Evolutionary conservation across 495 filamentous ascomycete genomes (phyloP).

Genomic region (Daldinia vernicosa): DNA sequence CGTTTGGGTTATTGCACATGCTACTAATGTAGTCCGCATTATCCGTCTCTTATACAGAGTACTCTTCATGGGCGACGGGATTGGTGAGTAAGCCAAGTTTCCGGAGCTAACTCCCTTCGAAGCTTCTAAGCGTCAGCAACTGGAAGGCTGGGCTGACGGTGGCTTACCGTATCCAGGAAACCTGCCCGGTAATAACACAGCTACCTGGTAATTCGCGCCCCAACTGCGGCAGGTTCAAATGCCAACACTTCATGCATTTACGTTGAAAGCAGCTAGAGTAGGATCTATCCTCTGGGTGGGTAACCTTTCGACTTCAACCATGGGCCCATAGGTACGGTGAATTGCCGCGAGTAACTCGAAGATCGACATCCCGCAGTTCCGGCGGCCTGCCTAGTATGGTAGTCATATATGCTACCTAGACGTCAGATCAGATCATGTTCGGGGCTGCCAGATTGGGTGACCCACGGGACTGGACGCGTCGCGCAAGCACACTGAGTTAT

Average conservation of each 20-base stretch:
- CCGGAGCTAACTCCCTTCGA: constrained; percentile 7
- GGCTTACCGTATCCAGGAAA: constrained; percentile 33
- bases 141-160: constrained; percentile 42
- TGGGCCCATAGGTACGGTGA: constrained; percentile 4
- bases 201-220: constrained; percentile 10
- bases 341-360: constrained; percentile 19
- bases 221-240: neutral
- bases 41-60: constrained; percentile 15
- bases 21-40: constrained; percentile 11
- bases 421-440: constrained; percentile 38
- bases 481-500: neutral
- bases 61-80: constrained; percentile 1
- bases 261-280: constrained; percentile 28
- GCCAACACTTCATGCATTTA: constrained; percentile 23
- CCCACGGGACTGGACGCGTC: constrained; percentile 27
- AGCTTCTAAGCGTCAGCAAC: constrained; percentile 39
- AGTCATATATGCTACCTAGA: constrained; percentile 24
- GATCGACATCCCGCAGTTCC: constrained; percentile 27
- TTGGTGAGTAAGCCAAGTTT: constrained; percentile 25
- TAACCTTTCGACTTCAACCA: neutral
- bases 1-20: no score
- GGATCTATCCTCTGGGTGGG: constrained; percentile 14
- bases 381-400: constrained; percentile 21
- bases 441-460: constrained; percentile 18
- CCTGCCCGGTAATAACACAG: constrained; percentile 32